phyloP scores from a whole-genome alignment of 1,139 yeast species.

The Suhomyces wounanorum region DNA sequence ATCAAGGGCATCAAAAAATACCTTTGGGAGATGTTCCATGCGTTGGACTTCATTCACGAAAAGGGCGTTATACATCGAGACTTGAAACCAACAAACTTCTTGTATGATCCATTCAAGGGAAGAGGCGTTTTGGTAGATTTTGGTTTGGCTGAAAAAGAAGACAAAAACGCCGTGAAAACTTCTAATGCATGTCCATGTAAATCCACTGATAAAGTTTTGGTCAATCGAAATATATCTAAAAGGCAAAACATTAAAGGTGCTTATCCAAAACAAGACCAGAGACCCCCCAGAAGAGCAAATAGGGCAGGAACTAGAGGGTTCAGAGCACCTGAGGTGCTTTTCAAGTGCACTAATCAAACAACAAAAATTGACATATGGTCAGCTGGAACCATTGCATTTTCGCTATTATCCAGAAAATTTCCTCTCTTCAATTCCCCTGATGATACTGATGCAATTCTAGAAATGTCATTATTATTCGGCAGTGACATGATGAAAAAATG shows the following conservation, averaged over 20 bases:
- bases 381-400: slow-evolving; percentile 81
- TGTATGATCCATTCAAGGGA: slow-evolving; percentile 73
- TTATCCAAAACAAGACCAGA: slow-evolving; percentile 75
- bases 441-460: slow-evolving; percentile 88
- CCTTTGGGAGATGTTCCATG: slow-evolving; percentile 75
- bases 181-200: slow-evolving; percentile 24
- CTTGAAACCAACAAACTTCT: slow-evolving; percentile 85
- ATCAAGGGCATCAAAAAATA: slow-evolving; percentile 78
- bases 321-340: slow-evolving; percentile 90
- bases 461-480: slow-evolving; percentile 84
- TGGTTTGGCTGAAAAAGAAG: slow-evolving; percentile 75
- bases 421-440: slow-evolving; percentile 88
- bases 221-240: slow-evolving; percentile 31
- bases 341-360: slow-evolving; percentile 84
- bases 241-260: slow-evolving; percentile 57
- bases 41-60: slow-evolving; percentile 73
- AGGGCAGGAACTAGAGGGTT: slow-evolving; percentile 98
- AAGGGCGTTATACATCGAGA: slow-evolving; percentile 85
- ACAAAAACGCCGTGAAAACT: slow-evolving; percentile 16
- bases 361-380: slow-evolving; percentile 90
- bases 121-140: slow-evolving; percentile 89
- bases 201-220: slow-evolving; percentile 18
- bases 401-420: slow-evolving; percentile 70
- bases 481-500: slow-evolving; percentile 68
- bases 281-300: slow-evolving; percentile 91